phyloP scores from a whole-genome alignment of 768 basidiomycete species.

The Myochromella boudieri region DNA sequence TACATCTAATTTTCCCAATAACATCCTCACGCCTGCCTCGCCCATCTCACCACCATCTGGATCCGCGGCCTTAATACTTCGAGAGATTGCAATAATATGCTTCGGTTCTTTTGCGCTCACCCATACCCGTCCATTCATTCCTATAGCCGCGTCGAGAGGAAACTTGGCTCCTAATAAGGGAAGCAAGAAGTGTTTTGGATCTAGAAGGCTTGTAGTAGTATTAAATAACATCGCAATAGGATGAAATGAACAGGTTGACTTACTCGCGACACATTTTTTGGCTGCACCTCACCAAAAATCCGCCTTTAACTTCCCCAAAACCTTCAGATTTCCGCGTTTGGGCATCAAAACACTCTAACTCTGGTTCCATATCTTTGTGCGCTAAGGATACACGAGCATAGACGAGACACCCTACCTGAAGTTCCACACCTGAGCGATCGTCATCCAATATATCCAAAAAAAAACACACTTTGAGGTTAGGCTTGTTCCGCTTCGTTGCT shows the following conservation, averaged over 20 bases:
- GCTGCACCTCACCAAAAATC: constrained; percentile 80
- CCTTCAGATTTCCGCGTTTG: constrained; percentile 91
- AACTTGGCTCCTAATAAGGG: constrained; percentile 78
- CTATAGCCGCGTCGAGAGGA: constrained; percentile 86
- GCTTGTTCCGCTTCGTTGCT: constrained; percentile 91
- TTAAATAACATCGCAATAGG: not conserved
- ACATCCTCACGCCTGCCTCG: constrained; percentile 47
- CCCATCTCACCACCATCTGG: constrained; percentile 69
- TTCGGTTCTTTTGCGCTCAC: constrained; percentile 70
- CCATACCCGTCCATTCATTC: constrained; percentile 93
- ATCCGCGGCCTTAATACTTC: constrained; percentile 83
- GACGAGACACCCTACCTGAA: constrained; percentile 83
- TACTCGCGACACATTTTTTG: constrained; percentile 85
- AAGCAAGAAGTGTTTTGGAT: constrained; percentile 80
- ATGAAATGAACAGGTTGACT: constrained; percentile 26
- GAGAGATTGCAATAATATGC: constrained; percentile 71
- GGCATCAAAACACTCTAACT: constrained; percentile 94
- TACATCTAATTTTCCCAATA: constrained; percentile 48
- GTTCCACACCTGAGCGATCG: not conserved
- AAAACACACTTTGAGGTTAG: constrained; percentile 77
- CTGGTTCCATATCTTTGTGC: constrained; percentile 97
- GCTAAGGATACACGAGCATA: constrained; percentile 93
- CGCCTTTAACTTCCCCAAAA: constrained; percentile 90
- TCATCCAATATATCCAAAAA: not conserved
- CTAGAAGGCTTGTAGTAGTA: constrained; percentile 57